Evolutionary conservation across 1,284 basidiomycete species (phyloP), one percentile per base, ranked within the genome.

Genomic region (Cutaneotrichosporon daszewskae): DNA sequence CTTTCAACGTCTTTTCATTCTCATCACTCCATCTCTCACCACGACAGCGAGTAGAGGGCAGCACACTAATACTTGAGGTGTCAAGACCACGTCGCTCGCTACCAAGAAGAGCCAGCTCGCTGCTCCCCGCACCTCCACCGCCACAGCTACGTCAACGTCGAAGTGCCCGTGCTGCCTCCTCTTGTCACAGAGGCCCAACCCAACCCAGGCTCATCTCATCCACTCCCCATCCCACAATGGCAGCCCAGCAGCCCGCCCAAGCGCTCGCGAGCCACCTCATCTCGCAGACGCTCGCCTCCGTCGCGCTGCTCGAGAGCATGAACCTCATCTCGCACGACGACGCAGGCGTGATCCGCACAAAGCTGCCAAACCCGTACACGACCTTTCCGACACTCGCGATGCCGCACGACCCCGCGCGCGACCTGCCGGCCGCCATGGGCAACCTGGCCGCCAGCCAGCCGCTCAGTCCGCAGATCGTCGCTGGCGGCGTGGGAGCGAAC

Each of bases 261-360:
- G 43, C 58, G 1, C 57, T 67, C 22, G 60, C 63, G 2, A 54
- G 60, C 2, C 64, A 67, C 42, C 54, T 69, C 31, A 51, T 69
- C 53, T 57, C 58, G 20, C 66, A 69, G 54, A 69, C 65, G 8
- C 42, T 60, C 14, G 46, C 60, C 9, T 59, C 58, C 14, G 52
- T 69, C 27, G 46, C 54, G 23, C 40, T 65, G 11, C 57, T 69
- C 27, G 65, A 69, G 42, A 54, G 53, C 24, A 54, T 69, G 19
- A 35, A 41, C 37, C 34, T 68, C 33, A 52, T 69, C 44, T 50
- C 33, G 13, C 32, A 60, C 2, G 32, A 47, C 5, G 66, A 66
- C 52, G 64, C 64, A 11, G 48, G 51, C 10, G 39, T 55, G 5
- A 68, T 68, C 40, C 51, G 66, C 4, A 49, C 55, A 18, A 61